Percentiles rank a stretch among this genome's conserved stretches.
Evolutionary conservation across 148 eudicot species (phyloP).

Genomic region (Silene conica): DNA sequence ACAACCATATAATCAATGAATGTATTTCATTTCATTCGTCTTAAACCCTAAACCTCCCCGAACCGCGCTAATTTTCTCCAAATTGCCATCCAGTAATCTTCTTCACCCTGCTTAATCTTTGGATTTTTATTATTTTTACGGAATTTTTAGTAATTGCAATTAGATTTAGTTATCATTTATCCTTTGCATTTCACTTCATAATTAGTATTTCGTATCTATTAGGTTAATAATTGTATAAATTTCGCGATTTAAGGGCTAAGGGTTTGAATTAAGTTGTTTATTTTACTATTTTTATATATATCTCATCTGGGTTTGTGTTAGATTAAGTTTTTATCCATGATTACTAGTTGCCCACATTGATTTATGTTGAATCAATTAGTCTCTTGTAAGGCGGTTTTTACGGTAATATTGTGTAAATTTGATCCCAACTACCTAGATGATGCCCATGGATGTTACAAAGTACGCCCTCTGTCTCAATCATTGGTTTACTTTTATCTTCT

Average conservation of each 20-base stretch:
- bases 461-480: no score
- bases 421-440: no score
- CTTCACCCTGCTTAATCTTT: background rate
- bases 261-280: background rate
- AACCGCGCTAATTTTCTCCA: background rate
- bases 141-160: background rate
- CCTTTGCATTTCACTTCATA: background rate
- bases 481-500: no score
- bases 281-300: background rate
- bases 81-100: background rate
- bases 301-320: constrained; percentile 5
- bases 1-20: no score
- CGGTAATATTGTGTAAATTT: no score
- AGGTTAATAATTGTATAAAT: background rate
- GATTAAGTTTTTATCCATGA: background rate
- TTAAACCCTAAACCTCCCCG: constrained; percentile 28
- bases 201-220: no score
- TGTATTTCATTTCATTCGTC: background rate
- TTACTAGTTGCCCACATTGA: background rate
- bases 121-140: background rate
- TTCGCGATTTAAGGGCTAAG: background rate
- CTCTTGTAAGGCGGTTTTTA: no score
- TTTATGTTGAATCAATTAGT: background rate
- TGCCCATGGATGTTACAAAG: no score
- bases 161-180: background rate